These are phyloP conservation scores for Dujonia santamariae DNA, from an alignment of 1,139 yeast genomes.

Conservation along the genomic window DNA sequence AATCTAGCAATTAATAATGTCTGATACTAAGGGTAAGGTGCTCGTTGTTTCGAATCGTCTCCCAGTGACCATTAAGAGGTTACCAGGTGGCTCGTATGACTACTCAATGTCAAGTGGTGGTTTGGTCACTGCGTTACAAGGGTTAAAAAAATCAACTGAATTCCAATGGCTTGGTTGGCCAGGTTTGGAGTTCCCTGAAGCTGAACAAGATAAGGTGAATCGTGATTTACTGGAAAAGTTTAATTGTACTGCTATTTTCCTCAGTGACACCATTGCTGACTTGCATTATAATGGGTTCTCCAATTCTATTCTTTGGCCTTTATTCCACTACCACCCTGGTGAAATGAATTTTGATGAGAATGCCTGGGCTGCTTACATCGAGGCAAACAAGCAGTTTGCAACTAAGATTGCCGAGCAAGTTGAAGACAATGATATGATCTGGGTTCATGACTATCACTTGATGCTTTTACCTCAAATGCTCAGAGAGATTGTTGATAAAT, in stretches of 20 bases:
- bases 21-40: constrained; percentile 53
- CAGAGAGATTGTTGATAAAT: constrained; percentile 47
- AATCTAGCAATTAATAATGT: neutral
- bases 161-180: constrained; percentile 99
- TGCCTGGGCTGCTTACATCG: constrained; percentile 97
- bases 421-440: constrained; percentile 81
- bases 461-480: constrained; percentile 94
- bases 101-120: constrained; percentile 96
- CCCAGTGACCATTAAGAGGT: constrained; percentile 84
- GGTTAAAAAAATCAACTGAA: constrained; percentile 77
- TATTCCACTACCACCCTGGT: constrained; percentile 98
- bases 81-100: constrained; percentile 58
- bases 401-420: constrained; percentile 67
- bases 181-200: constrained; percentile 77
- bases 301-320: constrained; percentile 91
- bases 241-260: constrained; percentile 86
- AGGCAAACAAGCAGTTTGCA: constrained; percentile 87
- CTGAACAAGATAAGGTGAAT: constrained; percentile 68
- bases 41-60: constrained; percentile 91
- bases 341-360: constrained; percentile 97
- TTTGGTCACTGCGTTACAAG: constrained; percentile 91
- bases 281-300: constrained; percentile 95
- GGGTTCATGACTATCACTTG: constrained; percentile 98
- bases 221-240: constrained; percentile 71
- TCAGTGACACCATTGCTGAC: constrained; percentile 88